phyloP scores from a whole-genome alignment of 345 rosid genomes.

The Erucastrum elatum region DNA sequence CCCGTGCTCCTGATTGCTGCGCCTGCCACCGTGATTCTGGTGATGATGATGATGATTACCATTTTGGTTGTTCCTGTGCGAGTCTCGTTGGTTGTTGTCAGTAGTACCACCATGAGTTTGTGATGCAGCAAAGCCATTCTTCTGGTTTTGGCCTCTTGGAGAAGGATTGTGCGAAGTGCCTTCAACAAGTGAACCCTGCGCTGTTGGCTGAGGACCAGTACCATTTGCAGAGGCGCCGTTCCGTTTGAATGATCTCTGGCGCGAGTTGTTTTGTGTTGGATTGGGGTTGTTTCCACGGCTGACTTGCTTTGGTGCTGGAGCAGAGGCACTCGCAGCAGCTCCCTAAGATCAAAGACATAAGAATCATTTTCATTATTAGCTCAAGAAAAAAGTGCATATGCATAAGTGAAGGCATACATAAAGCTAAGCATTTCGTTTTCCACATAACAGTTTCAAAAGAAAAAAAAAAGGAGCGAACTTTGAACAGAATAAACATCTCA shows the following conservation, averaged over 20 bases:
- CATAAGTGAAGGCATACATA: neutral
- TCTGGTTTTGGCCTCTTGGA: constrained; percentile 43
- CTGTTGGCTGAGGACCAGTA: constrained; percentile 33
- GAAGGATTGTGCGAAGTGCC: constrained; percentile 30
- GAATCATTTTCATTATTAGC: neutral
- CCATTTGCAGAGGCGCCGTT: constrained; percentile 35
- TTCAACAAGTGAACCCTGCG: constrained; percentile 19
- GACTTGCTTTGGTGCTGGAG: neutral
- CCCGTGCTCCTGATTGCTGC: constrained; percentile 74
- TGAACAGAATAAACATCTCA: no score
- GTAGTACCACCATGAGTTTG: constrained; percentile 45
- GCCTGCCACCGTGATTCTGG: constrained; percentile 70
- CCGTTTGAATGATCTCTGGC: constrained; percentile 29
- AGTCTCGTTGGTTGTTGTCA: constrained; percentile 50
- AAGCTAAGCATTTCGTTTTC: no score
- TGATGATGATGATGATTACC: no score
- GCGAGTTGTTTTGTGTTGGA: neutral
- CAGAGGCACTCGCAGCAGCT: neutral
- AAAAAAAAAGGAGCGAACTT: no score
- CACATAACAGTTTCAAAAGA: no score
- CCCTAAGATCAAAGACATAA: neutral
- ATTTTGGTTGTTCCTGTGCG: constrained; percentile 62
- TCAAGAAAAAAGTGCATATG: neutral
- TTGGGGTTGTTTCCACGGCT: neutral
- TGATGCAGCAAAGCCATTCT: constrained; percentile 50